Evolutionary conservation across 345 rosid species (phyloP).

Genomic region (Raphanus sativus): DNA sequence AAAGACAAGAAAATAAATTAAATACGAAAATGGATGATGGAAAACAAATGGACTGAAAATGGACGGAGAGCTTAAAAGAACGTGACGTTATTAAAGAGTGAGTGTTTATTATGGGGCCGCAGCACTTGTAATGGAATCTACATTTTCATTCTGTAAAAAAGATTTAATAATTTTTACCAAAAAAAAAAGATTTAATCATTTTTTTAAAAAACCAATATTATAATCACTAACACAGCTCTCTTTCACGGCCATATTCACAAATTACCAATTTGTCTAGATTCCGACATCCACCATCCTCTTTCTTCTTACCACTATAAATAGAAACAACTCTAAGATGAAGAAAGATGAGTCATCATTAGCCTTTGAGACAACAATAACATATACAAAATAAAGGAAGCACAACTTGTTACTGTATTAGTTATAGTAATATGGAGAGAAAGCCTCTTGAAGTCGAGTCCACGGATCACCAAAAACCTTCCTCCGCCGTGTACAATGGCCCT

Average conservation of each 20-base stretch:
- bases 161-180: too few species aligned
- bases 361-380: neutral
- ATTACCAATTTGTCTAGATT: constrained; percentile 35
- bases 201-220: neutral
- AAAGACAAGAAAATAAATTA: neutral
- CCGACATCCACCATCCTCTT: constrained; percentile 28
- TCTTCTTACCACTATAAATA: constrained; percentile 34
- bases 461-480: constrained; percentile 28
- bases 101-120: constrained; percentile 12
- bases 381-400: neutral
- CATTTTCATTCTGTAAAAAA: neutral
- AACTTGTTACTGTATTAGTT: neutral
- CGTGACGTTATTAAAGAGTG: constrained; percentile 31
- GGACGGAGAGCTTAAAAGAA: constrained; percentile 33
- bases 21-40: constrained; percentile 13
- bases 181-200: too few species aligned
- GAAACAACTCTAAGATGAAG: constrained; percentile 15
- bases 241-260: constrained; percentile 32
- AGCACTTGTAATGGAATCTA: constrained; percentile 26
- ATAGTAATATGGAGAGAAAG: constrained; percentile 22
- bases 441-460: constrained; percentile 35
- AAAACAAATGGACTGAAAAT: constrained; percentile 18
- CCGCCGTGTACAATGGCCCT: constrained; percentile 35
- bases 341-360: constrained; percentile 31
- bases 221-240: constrained; percentile 10